Percentiles rank a stretch among this genome's conserved stretches.
Evolutionary conservation across 1,284 basidiomycete species (phyloP).

Genomic region (Puccinia brachypodii): DNA sequence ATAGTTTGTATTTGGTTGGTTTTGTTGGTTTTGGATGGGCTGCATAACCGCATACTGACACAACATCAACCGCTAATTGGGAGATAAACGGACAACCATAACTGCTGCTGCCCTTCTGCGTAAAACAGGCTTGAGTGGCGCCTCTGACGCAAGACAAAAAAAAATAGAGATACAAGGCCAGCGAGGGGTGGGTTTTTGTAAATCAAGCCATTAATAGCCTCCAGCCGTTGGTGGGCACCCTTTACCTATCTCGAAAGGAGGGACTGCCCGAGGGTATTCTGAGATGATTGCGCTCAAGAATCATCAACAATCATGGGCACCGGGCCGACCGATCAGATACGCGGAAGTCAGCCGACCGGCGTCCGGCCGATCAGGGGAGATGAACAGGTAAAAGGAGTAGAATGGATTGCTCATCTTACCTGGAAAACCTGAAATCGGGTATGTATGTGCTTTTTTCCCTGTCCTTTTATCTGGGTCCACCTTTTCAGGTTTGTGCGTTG

Average conservation of each 20-base stretch:
- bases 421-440: neutral
- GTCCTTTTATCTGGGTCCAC: neutral
- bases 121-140: neutral
- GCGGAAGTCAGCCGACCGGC: neutral
- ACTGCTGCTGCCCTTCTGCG: constrained; percentile 1
- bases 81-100: neutral
- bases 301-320: neutral
- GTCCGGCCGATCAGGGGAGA: neutral
- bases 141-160: neutral
- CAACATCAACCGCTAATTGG: neutral
- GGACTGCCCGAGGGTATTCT: neutral
- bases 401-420: no score
- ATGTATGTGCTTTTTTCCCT: neutral
- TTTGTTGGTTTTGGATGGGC: neutral
- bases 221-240: neutral
- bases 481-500: neutral
- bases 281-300: neutral
- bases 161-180: neutral
- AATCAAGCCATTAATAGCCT: no score
- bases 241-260: neutral
- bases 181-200: neutral
- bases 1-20: neutral
- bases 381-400: neutral
- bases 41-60: neutral
- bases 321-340: neutral